Base-by-base conservation (phyloP, 1,284 basidiomycete species). In the Tilletiopsis washingtonensis region DNA sequence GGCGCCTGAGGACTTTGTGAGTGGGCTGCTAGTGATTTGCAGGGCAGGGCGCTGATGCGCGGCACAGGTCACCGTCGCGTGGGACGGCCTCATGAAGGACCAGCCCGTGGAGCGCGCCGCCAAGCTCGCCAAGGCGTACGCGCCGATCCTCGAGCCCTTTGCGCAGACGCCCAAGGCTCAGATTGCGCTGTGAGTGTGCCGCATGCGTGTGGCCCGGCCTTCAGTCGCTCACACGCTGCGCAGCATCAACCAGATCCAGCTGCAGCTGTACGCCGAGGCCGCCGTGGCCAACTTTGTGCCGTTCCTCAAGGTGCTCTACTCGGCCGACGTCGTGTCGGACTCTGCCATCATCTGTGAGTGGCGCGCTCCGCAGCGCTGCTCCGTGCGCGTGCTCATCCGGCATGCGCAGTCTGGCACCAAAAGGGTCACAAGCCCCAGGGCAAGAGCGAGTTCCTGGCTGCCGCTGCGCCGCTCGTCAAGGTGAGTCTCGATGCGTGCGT, bases 281-380 rank as follows among this genome's bases (percentile, higher is more conserved):
- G 85, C 88, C 49, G 81, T 93, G 68, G 90, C 91, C 76, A 93
- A 91, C 74, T 80, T 87, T 6, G 96, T 97, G 79, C 83, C 88
- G 43, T 84, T 97, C 74, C 80, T 97, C 63, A 94, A 94, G 79
- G 53, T 57, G 5, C 69, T 79, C 93, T 96, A 96, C 77, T 91
- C 91, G 75, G 84, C 86, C 68, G 91, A 97, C 70, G 90, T 89
- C 75, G 81, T 96, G 63, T 86, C 88, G 54, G 89, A 91, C 71
- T 86, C 91, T 74, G 91, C 91, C 56, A 91, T 97, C 70, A 85
- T 96, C 55, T 97, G 94, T n/a, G n/a, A n/a, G n/a, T n/a, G n/a
- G n/a, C n/a, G n/a, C n/a, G n/a, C n/a, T n/a, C n/a, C n/a, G n/a
- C n/a, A n/a, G n/a, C n/a, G n/a, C n/a, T n/a, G n/a, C n/a, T n/a